A percentile compares a stretch with the other conserved stretches of the same genome.
These are phyloP conservation scores for Metschnikowia koreensis DNA, from an alignment of 805 yeast genomes.

Conservation along the genomic window DNA sequence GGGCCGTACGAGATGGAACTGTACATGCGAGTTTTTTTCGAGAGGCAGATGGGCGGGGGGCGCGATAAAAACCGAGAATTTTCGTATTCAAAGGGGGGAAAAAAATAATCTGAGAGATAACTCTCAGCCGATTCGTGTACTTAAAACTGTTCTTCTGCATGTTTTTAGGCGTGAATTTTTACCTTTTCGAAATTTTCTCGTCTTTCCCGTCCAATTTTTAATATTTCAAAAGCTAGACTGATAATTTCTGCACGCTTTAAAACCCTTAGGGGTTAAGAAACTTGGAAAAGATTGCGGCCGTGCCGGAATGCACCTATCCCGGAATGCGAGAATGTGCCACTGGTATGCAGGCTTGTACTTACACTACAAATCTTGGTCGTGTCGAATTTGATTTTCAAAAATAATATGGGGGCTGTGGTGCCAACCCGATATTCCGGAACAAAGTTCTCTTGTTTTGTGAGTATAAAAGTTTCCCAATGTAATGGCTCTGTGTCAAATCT, in stretches of 20 bases:
- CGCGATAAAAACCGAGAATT: not conserved
- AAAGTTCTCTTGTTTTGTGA: no score
- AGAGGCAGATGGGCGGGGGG: not conserved
- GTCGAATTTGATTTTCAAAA: slow-evolving; percentile 4
- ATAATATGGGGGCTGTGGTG: slow-evolving; percentile 6
- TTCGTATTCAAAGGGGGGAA: not conserved
- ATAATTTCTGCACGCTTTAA: no score
- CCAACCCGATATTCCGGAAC: no score
- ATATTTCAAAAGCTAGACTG: no score
- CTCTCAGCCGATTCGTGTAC: no score
- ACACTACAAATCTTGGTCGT: slow-evolving; percentile 4
- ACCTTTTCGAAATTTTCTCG: no score
- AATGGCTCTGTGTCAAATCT: no score
- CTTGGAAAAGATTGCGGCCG: not conserved
- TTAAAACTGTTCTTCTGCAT: no score
- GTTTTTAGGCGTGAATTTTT: no score
- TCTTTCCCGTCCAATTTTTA: no score
- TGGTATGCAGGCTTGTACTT: slow-evolving; percentile 2
- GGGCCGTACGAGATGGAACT: slow-evolving; percentile 11
- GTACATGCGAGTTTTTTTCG: slow-evolving; percentile 6
- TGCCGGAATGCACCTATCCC: not conserved
- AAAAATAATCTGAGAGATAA: not conserved
- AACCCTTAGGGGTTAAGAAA: not conserved
- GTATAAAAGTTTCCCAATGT: no score
- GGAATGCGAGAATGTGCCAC: slow-evolving; percentile 7